Conservation (phyloP, 1,139 yeast genomes). For the Debaryomyces fabryi region DNA sequence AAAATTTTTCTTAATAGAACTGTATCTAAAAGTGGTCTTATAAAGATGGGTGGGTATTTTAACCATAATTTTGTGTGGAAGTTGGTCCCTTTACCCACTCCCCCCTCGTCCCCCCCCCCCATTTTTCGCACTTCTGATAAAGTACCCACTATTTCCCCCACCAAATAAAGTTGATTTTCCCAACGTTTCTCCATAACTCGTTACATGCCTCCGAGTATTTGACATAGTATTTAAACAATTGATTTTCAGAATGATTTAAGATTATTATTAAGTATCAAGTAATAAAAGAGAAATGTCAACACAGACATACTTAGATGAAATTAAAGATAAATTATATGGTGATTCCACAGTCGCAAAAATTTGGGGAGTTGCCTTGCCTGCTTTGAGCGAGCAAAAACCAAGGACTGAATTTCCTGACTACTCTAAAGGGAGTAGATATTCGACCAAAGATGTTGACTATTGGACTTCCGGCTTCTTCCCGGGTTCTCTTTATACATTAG, state of each 20-base stretch:
- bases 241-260: neutral
- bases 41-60: no score
- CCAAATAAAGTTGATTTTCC: no score
- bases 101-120: no score
- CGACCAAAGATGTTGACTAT: conserved; percentile 21
- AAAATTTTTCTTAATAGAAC: no score
- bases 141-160: no score
- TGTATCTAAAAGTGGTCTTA: no score
- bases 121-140: no score
- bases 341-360: conserved; percentile 17
- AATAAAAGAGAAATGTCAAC: neutral
- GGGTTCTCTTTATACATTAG: conserved; percentile 23
- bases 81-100: no score
- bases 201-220: no score
- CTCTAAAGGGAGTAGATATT: conserved; percentile 15
- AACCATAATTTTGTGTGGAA: no score
- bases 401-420: conserved; percentile 18
- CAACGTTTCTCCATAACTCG: no score
- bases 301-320: neutral
- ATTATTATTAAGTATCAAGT: neutral
- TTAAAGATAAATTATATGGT: conserved; percentile 13
- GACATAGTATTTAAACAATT: neutral
- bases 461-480: conserved; percentile 33
- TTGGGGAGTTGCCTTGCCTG: conserved; percentile 17
- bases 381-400: conserved; percentile 10